Evolutionary conservation across 108 stramenopile genomes (phyloP), one percentile per base, ranked within the genome.

Genomic region (Epipyxis sp.): DNA sequence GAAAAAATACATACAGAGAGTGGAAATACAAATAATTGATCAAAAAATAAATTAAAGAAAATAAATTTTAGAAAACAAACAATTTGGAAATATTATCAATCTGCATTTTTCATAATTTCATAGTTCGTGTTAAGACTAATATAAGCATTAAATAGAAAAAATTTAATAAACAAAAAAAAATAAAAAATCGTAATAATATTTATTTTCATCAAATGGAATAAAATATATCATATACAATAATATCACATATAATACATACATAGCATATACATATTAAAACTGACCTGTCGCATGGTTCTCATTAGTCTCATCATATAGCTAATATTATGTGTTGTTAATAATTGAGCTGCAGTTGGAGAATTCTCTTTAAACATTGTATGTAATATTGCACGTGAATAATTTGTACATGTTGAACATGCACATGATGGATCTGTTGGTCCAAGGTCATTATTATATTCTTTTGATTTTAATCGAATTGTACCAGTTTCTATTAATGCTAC

Each of bases 301-400:
- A 89, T 90, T 42, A 98, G 59, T 42, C 78, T 42, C 92, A 94
- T 92, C 94, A 98, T 94, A 79, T 95, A 98, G 13, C 90, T 90
- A 58, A 98, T 78, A 78, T 98, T 98, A 84, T 98, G 97, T 74
- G 92, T 89, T 40, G 95, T 96, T 76, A 98, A 76, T 32, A 95
- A 78, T 77, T 94, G 92, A 1, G 89, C 89, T 40, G 91, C 94
- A 0, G 93, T 29, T 25, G 91, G 83, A 69, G 82, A 87, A 35
- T 44, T 44, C 10, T 89, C 77, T 81, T 95, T 93, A 39, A 95
- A 77, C 82, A 94, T 83, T 0, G 83, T 76, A 65, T 95, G 92
- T 58, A 96, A 81, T 32, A 91, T 82, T 32, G 90, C 86, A 35
- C 92, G 84, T 39, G 90, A 86, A 69, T 92, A 86, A 72, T 88